Evolutionary conservation across 768 basidiomycete species (phyloP), one percentile per base, ranked within the genome.

Genomic region (Tylopilus subfusipes): DNA sequence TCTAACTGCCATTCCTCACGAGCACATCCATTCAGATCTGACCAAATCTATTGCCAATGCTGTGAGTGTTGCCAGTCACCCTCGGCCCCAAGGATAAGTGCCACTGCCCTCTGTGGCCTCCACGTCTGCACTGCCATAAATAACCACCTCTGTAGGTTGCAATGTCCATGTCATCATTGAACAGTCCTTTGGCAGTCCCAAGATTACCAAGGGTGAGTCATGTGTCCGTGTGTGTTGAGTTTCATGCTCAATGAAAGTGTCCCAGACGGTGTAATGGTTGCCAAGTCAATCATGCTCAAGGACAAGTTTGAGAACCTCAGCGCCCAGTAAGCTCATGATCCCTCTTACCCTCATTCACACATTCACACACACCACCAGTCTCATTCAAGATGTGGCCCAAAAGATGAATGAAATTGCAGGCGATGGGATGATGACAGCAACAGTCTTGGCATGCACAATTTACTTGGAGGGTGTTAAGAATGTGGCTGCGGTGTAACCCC

Each of bases 141-240:
- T 65, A 49, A 67, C 38, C 34, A 54, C 24, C 25, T n/a, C 31
- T 44, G 2, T 12, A 92, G 93, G 93, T 62, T 84, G 95, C 68
- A 98, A 97, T 72, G 96, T 98, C 69, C n/a, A n/a, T n/a, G n/a
- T n/a, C n/a, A 98, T 98, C 77, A 97, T 98, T 66, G 96, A 98
- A n/a, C n/a, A n/a, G n/a, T n/a, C n/a, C n/a, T n/a, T n/a, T n/a
- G n/a, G n/a, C n/a, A n/a, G n/a, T n/a, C n/a, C n/a, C n/a, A n/a
- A n/a, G n/a, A n/a, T n/a, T n/a, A n/a, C n/a, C n/a, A n/a, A n/a
- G n/a, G n/a, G 90, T 90, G 54, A 48, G 80, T 72, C 3, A 4
- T 6, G 11, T 8, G 4, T 38, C 42, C 8, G 10, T 4, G 12
- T 6, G 3, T 4, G 18, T 46, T 30, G 27, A 48, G 25, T 19